Evolutionary conservation across 1,284 basidiomycete genomes (phyloP).

Genomic region (Marasmius oreades): DNA sequence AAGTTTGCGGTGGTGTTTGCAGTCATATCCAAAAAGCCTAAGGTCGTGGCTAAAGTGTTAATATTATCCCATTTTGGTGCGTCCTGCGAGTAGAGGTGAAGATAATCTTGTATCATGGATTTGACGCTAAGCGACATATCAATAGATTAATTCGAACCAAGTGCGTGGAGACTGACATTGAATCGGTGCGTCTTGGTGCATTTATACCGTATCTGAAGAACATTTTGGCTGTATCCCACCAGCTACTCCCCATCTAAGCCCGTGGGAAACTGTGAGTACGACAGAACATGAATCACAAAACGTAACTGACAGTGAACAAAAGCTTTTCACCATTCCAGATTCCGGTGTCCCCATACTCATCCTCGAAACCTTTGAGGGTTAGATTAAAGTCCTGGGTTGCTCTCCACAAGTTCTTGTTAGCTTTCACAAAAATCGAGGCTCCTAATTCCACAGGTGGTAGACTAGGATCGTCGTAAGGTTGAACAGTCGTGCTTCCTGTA

Average conservation of each 20-base stretch:
- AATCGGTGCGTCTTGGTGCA: slow-evolving; percentile 57
- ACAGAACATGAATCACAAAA: slow-evolving; percentile 23
- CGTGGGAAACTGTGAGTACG: not conserved
- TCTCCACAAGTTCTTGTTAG: slow-evolving; percentile 81
- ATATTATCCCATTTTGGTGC: slow-evolving; percentile 67
- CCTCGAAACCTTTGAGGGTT: slow-evolving; percentile 49
- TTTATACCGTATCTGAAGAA: slow-evolving; percentile 80
- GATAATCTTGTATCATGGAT: slow-evolving; percentile 50
- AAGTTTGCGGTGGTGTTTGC: slow-evolving; percentile 59
- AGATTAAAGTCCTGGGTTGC: slow-evolving; percentile 81
- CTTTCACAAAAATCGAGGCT: slow-evolving; percentile 83
- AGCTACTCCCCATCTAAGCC: slow-evolving; percentile 37
- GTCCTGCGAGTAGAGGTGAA: slow-evolving; percentile 55
- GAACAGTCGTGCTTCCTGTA: slow-evolving; percentile 71
- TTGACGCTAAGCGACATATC: slow-evolving; percentile 46
- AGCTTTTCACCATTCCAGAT: slow-evolving; percentile 86
- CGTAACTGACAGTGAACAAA: slow-evolving; percentile 53
- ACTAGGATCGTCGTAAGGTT: slow-evolving; percentile 68
- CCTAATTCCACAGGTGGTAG: slow-evolving; percentile 77
- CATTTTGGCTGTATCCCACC: slow-evolving; percentile 72
- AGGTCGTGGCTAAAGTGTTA: slow-evolving; percentile 44
- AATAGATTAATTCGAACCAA: slow-evolving; percentile 5
- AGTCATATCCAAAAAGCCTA: slow-evolving; percentile 54
- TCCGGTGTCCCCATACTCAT: slow-evolving; percentile 51
- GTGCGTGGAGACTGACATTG: slow-evolving; percentile 42